Percentiles rank a stretch among this genome's conserved stretches.
These are phyloP conservation scores for Lecanicillium sp. DNA, from an alignment of 2,329 filamentous ascomycete genomes.

Conservation along the genomic window DNA sequence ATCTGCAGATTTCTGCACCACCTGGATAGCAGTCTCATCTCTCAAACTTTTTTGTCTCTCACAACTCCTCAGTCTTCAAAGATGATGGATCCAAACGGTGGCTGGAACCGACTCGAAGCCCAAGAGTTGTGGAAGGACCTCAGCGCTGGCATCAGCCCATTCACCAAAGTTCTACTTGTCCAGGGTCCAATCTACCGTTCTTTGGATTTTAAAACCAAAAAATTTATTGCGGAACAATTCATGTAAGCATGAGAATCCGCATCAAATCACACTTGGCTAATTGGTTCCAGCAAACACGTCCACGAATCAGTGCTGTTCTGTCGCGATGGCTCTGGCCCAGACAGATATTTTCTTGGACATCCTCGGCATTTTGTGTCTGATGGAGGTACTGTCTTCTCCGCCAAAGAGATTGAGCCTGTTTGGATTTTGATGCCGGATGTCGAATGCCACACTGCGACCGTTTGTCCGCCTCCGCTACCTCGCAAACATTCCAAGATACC, in stretches of 20 bases:
- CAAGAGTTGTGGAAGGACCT: slow-evolving; percentile 17
- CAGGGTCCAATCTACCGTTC: slow-evolving; percentile 16
- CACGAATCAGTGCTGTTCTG: slow-evolving; percentile 22
- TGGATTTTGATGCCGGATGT: slow-evolving; percentile 18
- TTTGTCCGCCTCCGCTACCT: slow-evolving; percentile 13
- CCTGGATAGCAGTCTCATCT: background rate
- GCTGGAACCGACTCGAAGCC: slow-evolving; percentile 4
- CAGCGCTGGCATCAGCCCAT: slow-evolving; percentile 15
- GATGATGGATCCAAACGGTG: slow-evolving; percentile 1
- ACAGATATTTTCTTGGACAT: slow-evolving; percentile 23
- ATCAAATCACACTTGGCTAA: slow-evolving; percentile 2
- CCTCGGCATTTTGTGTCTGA: slow-evolving; percentile 21
- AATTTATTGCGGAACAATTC: slow-evolving; percentile 20
- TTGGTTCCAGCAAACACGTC: slow-evolving; percentile 16
- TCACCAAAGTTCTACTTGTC: slow-evolving; percentile 18
- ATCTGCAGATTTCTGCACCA: background rate
- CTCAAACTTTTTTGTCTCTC: background rate
- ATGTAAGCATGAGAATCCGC: slow-evolving; percentile 17
- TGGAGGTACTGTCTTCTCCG: slow-evolving; percentile 18
- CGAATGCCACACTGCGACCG: slow-evolving; percentile 13
- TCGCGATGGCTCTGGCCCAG: slow-evolving; percentile 21
- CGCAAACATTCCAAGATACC: slow-evolving; percentile 23
- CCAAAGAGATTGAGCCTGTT: slow-evolving; percentile 18
- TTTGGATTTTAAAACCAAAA: slow-evolving; percentile 18
- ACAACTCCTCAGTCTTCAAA: background rate